Evolutionary conservation across 1,139 yeast species (phyloP).

Genomic region (Magnusiomyces suaveolens): DNA sequence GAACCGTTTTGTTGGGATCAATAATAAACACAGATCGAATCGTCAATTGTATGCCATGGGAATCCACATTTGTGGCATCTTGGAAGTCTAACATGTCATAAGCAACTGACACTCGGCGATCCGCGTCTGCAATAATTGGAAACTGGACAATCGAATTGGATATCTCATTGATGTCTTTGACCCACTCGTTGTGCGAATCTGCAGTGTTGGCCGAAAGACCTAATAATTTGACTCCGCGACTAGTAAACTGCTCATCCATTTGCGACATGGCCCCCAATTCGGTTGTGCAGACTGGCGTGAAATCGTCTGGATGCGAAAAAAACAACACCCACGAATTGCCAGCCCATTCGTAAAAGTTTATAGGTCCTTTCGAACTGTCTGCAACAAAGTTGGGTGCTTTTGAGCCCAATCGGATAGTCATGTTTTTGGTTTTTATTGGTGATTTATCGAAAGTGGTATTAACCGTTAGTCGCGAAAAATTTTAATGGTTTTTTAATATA

Average conservation of each 20-base stretch:
- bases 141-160: conserved; percentile 56
- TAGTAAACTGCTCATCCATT: conserved; percentile 70
- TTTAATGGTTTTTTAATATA: no score
- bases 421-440: conserved; percentile 17
- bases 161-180: conserved; percentile 71
- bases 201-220: conserved; percentile 70
- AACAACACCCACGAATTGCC: conserved; percentile 71
- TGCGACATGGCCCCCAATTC: conserved; percentile 83
- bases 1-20: conserved; percentile 66
- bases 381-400: conserved; percentile 74
- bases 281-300: conserved; percentile 85
- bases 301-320: conserved; percentile 82
- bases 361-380: conserved; percentile 63
- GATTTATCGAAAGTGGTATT: not conserved
- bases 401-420: conserved; percentile 45
- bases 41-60: conserved; percentile 54
- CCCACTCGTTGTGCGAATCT: conserved; percentile 68
- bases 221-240: conserved; percentile 65
- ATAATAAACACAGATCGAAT: conserved; percentile 76
- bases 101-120: conserved; percentile 54
- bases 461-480: not conserved
- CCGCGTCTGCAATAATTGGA: conserved; percentile 75
- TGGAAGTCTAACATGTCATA: conserved; percentile 74
- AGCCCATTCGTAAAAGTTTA: conserved; percentile 65
- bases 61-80: conserved; percentile 51